Conservation (phyloP, 1,139 yeast species). For the Yarrowia galli region DNA sequence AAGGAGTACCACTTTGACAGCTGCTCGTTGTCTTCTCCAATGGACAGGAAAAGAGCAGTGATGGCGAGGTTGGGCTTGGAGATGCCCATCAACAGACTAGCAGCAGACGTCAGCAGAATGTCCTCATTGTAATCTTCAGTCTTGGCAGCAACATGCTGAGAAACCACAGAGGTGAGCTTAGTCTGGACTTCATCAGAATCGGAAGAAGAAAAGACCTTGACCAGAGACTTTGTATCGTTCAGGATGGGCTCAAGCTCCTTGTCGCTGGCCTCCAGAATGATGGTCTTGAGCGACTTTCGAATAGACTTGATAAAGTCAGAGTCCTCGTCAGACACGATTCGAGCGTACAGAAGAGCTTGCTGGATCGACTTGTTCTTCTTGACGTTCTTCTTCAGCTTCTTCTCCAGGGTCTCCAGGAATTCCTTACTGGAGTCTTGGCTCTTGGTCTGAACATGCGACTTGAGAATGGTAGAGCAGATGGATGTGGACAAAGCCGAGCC, state of each 20-base stretch:
- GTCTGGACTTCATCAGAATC: constrained; percentile 3
- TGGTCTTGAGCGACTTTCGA: constrained; percentile 36
- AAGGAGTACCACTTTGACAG: constrained; percentile 10
- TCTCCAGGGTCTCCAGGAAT: constrained; percentile 34
- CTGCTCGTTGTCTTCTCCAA: constrained; percentile 9
- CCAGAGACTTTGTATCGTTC: constrained; percentile 29
- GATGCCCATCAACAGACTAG: constrained; percentile 9
- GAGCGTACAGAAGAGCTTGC: constrained; percentile 27
- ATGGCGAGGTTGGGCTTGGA: constrained; percentile 27
- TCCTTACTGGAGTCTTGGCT: constrained; percentile 38
- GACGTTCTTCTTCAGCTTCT: constrained; percentile 37
- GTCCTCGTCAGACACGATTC: constrained; percentile 23
- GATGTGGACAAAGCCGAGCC: constrained; percentile 37
- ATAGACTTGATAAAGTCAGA: constrained; percentile 26
- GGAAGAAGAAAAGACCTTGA: constrained; percentile 8
- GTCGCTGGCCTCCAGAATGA: constrained; percentile 34
- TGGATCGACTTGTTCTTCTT: constrained; percentile 31
- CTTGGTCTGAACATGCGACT: constrained; percentile 38
- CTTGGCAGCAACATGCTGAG: neutral
- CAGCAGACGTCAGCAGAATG: neutral
- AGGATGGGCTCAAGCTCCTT: constrained; percentile 7
- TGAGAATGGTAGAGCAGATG: constrained; percentile 38
- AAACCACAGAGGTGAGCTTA: neutral
- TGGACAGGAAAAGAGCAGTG: constrained; percentile 14
- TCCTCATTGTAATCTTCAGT: neutral